Evolutionary conservation across 1,139 yeast species (phyloP).

Genomic region (Candida frijolesensis): DNA sequence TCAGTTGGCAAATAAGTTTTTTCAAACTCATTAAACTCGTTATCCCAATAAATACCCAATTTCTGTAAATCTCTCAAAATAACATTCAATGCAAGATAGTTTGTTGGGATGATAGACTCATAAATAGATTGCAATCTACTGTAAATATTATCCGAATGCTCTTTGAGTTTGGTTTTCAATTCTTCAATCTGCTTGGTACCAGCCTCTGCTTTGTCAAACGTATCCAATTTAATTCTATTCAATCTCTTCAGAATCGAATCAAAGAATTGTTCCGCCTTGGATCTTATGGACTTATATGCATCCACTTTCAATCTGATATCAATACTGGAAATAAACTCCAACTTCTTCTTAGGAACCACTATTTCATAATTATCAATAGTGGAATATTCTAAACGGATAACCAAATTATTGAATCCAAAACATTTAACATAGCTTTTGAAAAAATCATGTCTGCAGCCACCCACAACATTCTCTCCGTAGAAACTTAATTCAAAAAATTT

Average conservation of each 20-base stretch:
- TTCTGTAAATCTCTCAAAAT: slow-evolving; percentile 76
- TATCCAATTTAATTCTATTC: slow-evolving; percentile 78
- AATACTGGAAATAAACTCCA: slow-evolving; percentile 73
- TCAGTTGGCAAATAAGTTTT: slow-evolving; percentile 82
- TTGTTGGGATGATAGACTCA: slow-evolving; percentile 58
- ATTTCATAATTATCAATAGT: slow-evolving; percentile 76
- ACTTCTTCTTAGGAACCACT: slow-evolving; percentile 71
- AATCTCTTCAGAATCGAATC: slow-evolving; percentile 72
- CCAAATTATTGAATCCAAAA: slow-evolving; percentile 80
- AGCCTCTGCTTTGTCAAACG: slow-evolving; percentile 69
- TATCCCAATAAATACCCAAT: slow-evolving; percentile 85
- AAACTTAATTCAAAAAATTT: slow-evolving; percentile 85
- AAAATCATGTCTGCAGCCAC: slow-evolving; percentile 71
- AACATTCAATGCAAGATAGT: slow-evolving; percentile 69
- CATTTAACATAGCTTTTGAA: slow-evolving; percentile 80
- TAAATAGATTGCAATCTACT: slow-evolving; percentile 56
- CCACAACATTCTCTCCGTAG: slow-evolving; percentile 60
- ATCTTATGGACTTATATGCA: slow-evolving; percentile 54
- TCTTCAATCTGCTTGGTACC: slow-evolving; percentile 64
- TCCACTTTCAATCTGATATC: slow-evolving; percentile 73
- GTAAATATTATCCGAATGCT: slow-evolving; percentile 52
- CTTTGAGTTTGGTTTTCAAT: slow-evolving; percentile 53
- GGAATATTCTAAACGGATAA: slow-evolving; percentile 77
- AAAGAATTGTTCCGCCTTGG: slow-evolving; percentile 64
- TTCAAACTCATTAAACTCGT: slow-evolving; percentile 82